Evolutionary conservation across 1,284 basidiomycete species (phyloP).

Genomic region (Peniophora sp.): DNA sequence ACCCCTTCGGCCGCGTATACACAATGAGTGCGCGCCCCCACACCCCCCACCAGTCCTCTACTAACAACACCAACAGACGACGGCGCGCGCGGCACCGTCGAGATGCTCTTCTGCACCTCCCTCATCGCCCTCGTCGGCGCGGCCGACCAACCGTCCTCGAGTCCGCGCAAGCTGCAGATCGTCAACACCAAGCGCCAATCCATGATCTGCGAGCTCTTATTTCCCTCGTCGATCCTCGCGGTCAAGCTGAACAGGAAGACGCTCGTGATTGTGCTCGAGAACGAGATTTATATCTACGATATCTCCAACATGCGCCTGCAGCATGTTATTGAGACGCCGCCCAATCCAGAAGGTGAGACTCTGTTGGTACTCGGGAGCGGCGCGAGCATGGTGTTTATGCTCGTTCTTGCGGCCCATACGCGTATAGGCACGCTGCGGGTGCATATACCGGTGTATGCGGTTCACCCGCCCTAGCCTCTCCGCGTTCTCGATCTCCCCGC

Average conservation of each 20-base stretch:
- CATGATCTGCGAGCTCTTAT: conserved; percentile 97
- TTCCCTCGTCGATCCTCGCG: conserved; percentile 91
- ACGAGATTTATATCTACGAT: conserved; percentile 98
- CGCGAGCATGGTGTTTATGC: background rate
- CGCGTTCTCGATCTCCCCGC: background rate
- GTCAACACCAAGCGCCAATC: conserved; percentile 98
- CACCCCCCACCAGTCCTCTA: background rate
- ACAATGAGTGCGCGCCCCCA: conserved; percentile 71
- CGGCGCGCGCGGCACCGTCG: conserved; percentile 90
- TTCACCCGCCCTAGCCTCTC: conserved; percentile 1
- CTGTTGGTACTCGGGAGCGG: background rate
- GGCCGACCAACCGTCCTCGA: conserved; percentile 81
- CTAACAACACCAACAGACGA: conserved; percentile 49
- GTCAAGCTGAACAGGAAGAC: conserved; percentile 97
- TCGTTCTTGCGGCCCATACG: too few species aligned
- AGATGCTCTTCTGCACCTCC: conserved; percentile 99
- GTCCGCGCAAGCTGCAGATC: conserved; percentile 90
- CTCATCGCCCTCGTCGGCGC: conserved; percentile 94
- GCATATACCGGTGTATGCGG: conserved; percentile 1
- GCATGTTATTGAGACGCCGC: conserved; percentile 95
- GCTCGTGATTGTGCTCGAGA: conserved; percentile 91
- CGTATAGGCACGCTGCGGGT: too few species aligned
- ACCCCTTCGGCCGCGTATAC: conserved; percentile 95
- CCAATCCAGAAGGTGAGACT: conserved; percentile 82
- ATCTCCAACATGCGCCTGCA: conserved; percentile 97